Conservation (phyloP, 768 basidiomycete species). For the Serpula lacrymans region DNA sequence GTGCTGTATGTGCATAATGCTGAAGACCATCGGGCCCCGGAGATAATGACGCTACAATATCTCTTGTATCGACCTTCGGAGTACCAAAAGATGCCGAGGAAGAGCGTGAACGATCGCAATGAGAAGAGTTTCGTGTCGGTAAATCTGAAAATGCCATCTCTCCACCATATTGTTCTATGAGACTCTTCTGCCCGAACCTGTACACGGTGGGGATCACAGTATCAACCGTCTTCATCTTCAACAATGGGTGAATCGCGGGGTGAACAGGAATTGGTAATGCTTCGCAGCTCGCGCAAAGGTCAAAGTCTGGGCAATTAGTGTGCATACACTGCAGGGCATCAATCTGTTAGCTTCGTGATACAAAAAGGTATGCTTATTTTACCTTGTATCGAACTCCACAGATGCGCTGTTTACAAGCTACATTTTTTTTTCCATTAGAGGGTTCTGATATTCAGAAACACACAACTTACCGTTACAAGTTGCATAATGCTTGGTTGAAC, state of each 20-base stretch:
- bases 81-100: no score
- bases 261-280: conserved; percentile 76
- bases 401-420: conserved; percentile 50
- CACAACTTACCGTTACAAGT: conserved; percentile 49
- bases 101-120: no score
- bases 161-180: conserved; percentile 1
- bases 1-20: no score
- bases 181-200: conserved; percentile 18
- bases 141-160: neutral
- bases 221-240: conserved; percentile 64
- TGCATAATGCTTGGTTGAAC: conserved; percentile 44
- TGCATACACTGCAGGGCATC: conserved; percentile 64
- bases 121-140: neutral
- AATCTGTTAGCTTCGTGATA: conserved; percentile 3
- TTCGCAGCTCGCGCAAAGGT: conserved; percentile 78
- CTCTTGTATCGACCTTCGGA: no score
- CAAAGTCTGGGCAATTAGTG: conserved; percentile 72
- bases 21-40: neutral
- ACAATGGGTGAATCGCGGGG: conserved; percentile 62
- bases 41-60: no score
- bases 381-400: conserved; percentile 73
- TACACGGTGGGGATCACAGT: conserved; percentile 45
- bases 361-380: conserved; percentile 5
- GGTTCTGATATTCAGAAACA: no score
- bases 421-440: no score